These are phyloP conservation scores for Vanrija sp. DNA, from an alignment of 1,284 basidiomycete species.

Conservation along the genomic window DNA sequence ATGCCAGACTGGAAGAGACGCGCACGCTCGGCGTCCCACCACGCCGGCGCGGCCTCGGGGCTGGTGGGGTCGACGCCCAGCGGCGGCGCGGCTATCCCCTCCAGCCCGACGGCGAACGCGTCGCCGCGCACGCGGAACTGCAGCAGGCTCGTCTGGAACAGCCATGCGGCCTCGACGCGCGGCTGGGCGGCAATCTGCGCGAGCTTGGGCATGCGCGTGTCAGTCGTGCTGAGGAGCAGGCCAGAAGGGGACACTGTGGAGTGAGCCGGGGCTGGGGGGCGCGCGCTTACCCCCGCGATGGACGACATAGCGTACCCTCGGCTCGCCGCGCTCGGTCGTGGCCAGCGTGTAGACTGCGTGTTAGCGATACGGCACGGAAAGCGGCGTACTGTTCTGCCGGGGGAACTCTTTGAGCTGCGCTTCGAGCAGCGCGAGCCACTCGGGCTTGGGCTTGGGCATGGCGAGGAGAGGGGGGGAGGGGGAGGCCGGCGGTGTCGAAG, in stretches of 20 bases:
- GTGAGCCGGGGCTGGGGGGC: background rate
- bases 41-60: constrained; percentile 19
- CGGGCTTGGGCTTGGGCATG: constrained; percentile 16
- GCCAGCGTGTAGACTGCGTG: constrained; percentile 36
- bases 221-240: constrained; percentile 44
- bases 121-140: constrained; percentile 45
- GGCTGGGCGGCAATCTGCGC: constrained; percentile 31
- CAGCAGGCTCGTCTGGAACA: constrained; percentile 33
- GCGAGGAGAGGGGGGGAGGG: background rate
- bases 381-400: constrained; percentile 24
- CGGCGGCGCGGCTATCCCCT: too few relatives aligned
- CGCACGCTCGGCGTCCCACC: constrained; percentile 38
- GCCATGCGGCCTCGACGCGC: constrained; percentile 40
- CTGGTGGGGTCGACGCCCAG: constrained; percentile 5
- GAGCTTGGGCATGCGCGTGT: constrained; percentile 45
- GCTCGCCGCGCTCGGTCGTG: constrained; percentile 30
- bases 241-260: constrained; percentile 31
- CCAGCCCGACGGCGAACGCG: constrained; percentile 16
- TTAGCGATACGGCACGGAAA: background rate
- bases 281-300: constrained; percentile 36
- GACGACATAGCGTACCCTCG: constrained; percentile 43
- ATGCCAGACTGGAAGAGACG: constrained; percentile 32
- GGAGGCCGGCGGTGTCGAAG: background rate
- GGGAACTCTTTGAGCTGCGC: constrained; percentile 34
- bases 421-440: constrained; percentile 35